These are phyloP conservation scores for Curvularia lunata DNA, from an alignment of 2,329 filamentous ascomycete species.

Conservation along the genomic window DNA sequence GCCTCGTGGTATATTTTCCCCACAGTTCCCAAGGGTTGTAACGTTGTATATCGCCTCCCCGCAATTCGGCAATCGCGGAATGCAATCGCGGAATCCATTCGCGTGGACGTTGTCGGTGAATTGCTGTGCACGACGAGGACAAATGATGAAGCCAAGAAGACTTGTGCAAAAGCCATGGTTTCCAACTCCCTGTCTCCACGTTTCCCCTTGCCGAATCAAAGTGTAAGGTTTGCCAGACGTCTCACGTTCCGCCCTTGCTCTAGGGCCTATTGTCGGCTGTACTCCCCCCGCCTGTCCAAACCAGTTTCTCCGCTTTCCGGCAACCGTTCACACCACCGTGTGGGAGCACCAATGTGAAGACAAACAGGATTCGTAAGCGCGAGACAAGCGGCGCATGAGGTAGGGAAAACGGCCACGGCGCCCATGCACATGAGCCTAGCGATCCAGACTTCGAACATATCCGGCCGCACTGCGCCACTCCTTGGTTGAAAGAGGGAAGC, in stretches of 20 bases:
- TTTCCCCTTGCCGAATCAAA: slow-evolving; percentile 20
- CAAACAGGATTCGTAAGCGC: slow-evolving; percentile 2
- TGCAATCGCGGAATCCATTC: slow-evolving; percentile 22
- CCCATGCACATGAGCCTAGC: slow-evolving; percentile 11
- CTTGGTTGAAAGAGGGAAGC: slow-evolving; percentile 5
- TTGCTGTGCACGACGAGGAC: neutral
- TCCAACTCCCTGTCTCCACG: slow-evolving; percentile 15
- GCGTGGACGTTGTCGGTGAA: neutral
- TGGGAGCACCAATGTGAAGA: slow-evolving; percentile 19
- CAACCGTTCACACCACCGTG: slow-evolving; percentile 26
- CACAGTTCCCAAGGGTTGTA: slow-evolving; percentile 32
- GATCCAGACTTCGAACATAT: slow-evolving; percentile 3
- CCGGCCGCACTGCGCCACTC: slow-evolving; percentile 12
- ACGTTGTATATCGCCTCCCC: slow-evolving; percentile 33
- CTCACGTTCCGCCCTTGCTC: slow-evolving; percentile 21
- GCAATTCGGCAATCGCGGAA: slow-evolving; percentile 36
- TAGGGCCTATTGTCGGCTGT: slow-evolving; percentile 36
- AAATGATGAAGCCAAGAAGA: slow-evolving; percentile 8
- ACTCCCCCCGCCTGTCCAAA: slow-evolving; percentile 24
- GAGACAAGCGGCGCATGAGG: slow-evolving; percentile 2
- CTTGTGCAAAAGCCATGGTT: slow-evolving; percentile 14
- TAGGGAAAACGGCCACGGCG: neutral
- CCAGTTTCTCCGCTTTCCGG: slow-evolving; percentile 26
- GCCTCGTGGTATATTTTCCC: slow-evolving; percentile 32
- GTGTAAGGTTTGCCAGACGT: slow-evolving; percentile 19